A percentile compares a stretch with the other conserved stretches of the same genome.
Conservation (phyloP, 148 eudicot genomes). For the Rhododendron ferrugineum region DNA sequence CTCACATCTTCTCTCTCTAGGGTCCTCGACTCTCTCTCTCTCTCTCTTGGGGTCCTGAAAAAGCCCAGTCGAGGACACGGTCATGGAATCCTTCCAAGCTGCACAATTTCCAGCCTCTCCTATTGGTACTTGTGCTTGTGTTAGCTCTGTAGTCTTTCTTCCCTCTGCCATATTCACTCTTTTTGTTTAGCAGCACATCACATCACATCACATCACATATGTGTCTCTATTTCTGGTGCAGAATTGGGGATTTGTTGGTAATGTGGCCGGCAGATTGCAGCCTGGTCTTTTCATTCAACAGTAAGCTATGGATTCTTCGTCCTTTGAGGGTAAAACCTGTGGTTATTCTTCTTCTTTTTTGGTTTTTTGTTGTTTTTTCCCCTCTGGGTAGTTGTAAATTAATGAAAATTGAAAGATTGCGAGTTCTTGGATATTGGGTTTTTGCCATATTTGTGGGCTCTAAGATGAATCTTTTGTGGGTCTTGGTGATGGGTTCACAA, state of each 20-base stretch:
- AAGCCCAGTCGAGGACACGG: slow-evolving; percentile 13
- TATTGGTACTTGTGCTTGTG: slow-evolving; percentile 22
- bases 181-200: neutral
- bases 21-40: slow-evolving; percentile 9
- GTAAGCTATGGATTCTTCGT: slow-evolving; percentile 44
- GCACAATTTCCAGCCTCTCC: slow-evolving; percentile 18
- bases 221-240: slow-evolving; percentile 15
- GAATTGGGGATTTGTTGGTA: slow-evolving; percentile 27
- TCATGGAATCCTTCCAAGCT: slow-evolving; percentile 23
- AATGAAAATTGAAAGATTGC: neutral
- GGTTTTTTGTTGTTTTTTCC: neutral
- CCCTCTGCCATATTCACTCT: neutral
- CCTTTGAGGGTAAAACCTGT: slow-evolving; percentile 47
- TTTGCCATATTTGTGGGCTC: neutral
- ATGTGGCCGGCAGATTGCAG: slow-evolving; percentile 16
- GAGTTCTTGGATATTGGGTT: neutral
- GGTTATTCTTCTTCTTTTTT: neutral
- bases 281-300: slow-evolving; percentile 8
- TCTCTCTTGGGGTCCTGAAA: slow-evolving; percentile 7
- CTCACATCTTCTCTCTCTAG: neutral
- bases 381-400: neutral
- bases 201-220: neutral
- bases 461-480: neutral
- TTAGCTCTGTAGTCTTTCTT: neutral
- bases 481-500: neutral